Conservation (phyloP, 129 eudicot genomes). For the Lactuca sativa region DNA sequence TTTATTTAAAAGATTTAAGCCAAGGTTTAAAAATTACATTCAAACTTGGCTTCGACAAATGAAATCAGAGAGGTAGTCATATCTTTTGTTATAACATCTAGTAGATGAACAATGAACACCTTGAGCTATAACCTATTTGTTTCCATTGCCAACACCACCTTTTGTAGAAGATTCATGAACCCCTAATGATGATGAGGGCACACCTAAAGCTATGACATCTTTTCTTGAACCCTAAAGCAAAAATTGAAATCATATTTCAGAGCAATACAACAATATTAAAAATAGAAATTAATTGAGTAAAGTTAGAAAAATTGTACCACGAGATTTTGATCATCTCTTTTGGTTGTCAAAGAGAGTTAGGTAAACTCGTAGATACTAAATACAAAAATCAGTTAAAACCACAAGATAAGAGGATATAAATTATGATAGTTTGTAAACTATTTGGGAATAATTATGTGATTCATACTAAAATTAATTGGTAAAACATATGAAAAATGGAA, state of each 20-base stretch:
- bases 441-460: no score
- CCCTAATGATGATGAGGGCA: constrained; percentile 25
- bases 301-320: constrained; percentile 23
- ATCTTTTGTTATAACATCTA: no score
- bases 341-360: constrained; percentile 39
- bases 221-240: constrained; percentile 45
- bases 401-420: no score
- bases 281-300: neutral
- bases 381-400: neutral
- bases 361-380: neutral
- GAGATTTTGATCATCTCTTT: constrained; percentile 41
- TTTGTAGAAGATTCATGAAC: constrained; percentile 40
- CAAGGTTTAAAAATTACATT: no score
- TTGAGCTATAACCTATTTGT: constrained; percentile 38
- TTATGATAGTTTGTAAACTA: no score
- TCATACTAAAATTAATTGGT: no score
- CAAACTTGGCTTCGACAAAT: no score
- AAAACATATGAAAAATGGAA: no score
- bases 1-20: no score
- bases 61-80: no score
- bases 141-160: constrained; percentile 37
- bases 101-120: constrained; percentile 46
- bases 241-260: neutral
- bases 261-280: neutral
- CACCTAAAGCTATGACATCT: constrained; percentile 38